Evolutionary conservation across 257 asterid species (phyloP).

Genomic region (Solanum ossicruentum): DNA sequence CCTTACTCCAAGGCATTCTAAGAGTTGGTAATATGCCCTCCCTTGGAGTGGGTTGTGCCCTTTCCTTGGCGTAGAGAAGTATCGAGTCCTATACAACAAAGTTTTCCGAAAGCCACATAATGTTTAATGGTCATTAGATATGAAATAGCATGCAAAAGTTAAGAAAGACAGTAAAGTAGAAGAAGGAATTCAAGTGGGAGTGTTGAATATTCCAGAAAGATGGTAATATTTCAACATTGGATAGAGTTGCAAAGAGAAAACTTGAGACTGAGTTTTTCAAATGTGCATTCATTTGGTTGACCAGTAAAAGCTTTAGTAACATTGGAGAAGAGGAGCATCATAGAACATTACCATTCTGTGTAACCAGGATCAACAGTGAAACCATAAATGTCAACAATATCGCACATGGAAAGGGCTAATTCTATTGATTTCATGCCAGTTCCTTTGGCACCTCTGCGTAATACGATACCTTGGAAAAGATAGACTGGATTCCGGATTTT

Average conservation of each 20-base stretch:
- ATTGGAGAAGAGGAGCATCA: background rate
- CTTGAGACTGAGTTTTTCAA: background rate
- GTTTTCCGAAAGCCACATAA: background rate
- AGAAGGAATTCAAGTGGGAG: background rate
- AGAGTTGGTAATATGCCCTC: conserved; percentile 96
- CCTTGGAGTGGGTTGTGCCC: conserved; percentile 99
- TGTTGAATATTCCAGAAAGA: conserved; percentile 2
- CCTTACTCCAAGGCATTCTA: conserved; percentile 97
- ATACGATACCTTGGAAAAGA: conserved; percentile 96
- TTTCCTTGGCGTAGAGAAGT: conserved; percentile 89
- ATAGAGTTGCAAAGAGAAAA: background rate
- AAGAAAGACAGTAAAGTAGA: background rate
- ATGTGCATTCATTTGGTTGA: background rate
- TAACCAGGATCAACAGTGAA: conserved; percentile 99
- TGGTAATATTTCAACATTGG: background rate
- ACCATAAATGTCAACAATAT: conserved; percentile 87
- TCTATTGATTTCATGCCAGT: conserved; percentile 99
- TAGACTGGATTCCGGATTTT: conserved; percentile 83
- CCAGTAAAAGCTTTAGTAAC: background rate
- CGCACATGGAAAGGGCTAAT: conserved; percentile 97
- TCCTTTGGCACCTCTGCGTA: conserved; percentile 98
- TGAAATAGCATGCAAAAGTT: background rate
- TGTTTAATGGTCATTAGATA: background rate
- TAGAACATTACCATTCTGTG: conserved; percentile 72
- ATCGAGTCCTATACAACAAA: conserved; percentile 49